phyloP scores from a whole-genome alignment of 78 protist species.

The Dictyostelium intermedium region DNA sequence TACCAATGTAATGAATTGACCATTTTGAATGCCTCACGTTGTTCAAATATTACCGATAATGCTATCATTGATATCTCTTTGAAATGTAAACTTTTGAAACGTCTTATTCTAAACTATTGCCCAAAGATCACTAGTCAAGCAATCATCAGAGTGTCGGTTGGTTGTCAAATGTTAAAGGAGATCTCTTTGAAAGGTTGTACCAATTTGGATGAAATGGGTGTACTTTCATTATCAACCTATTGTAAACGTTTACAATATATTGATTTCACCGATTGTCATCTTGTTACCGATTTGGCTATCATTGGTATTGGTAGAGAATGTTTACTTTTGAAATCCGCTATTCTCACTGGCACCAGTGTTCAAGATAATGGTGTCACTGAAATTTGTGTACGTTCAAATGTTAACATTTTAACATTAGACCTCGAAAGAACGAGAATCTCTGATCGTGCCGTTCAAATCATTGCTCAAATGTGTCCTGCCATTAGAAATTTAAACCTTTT shows the following conservation, averaged over 20 bases:
- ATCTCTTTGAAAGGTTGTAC: slow-evolving; percentile 5
- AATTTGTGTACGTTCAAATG: slow-evolving; percentile 41
- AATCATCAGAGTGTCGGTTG: slow-evolving; percentile 23
- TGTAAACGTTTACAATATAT: slow-evolving; percentile 21
- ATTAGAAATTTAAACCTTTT: neutral
- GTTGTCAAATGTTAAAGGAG: slow-evolving; percentile 48
- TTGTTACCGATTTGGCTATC: slow-evolving; percentile 39
- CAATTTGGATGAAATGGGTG: slow-evolving; percentile 41
- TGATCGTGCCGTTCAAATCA: neutral
- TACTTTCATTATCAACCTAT: slow-evolving; percentile 41
- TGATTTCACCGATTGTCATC: slow-evolving; percentile 19
- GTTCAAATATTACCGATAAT: slow-evolving; percentile 3
- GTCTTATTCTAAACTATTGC: neutral
- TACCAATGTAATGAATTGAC: slow-evolving; percentile 13
- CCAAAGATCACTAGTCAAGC: slow-evolving; percentile 23
- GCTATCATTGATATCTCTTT: slow-evolving; percentile 22
- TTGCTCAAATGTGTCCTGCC: slow-evolving; percentile 1
- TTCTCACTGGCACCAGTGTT: neutral
- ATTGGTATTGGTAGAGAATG: slow-evolving; percentile 76
- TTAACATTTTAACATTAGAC: neutral
- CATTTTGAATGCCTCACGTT: neutral
- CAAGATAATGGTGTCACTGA: slow-evolving; percentile 27
- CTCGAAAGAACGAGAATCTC: slow-evolving; percentile 16
- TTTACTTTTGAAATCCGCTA: neutral
- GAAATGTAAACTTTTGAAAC: slow-evolving; percentile 17